Evolutionary conservation across 306 rosid genomes (phyloP).

Genomic region (Ochetophila trinervis): DNA sequence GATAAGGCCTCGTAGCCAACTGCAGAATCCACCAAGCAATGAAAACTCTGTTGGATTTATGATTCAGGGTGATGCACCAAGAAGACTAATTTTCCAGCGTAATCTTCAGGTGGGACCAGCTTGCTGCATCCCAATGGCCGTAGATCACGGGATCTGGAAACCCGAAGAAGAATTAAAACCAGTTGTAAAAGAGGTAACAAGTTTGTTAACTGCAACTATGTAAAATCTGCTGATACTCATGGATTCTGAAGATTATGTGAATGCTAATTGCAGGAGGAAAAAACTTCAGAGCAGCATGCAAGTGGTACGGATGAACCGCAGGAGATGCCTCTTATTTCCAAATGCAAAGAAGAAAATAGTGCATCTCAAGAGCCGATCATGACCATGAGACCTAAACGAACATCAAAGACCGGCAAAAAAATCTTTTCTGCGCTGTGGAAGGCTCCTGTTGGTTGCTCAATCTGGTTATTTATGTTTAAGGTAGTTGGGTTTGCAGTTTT

Average conservation of each 20-base stretch:
- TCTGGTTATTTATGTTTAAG: slow-evolving; percentile 42
- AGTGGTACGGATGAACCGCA: slow-evolving; percentile 18
- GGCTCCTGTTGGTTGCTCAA: slow-evolving; percentile 23
- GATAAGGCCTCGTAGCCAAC: slow-evolving; percentile 33
- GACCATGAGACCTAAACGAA: slow-evolving; percentile 11
- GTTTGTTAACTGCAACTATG: slow-evolving; percentile 20
- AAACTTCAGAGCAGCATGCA: slow-evolving; percentile 33
- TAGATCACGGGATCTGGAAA: slow-evolving; percentile 3
- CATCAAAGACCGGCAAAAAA: slow-evolving; percentile 29
- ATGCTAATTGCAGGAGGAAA: slow-evolving; percentile 43
- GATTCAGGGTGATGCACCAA: slow-evolving; percentile 55
- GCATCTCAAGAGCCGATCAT: slow-evolving; percentile 23
- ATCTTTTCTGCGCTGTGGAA: slow-evolving; percentile 21
- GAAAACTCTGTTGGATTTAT: slow-evolving; percentile 6
- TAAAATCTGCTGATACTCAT: slow-evolving; percentile 11
- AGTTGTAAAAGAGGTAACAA: slow-evolving; percentile 45
- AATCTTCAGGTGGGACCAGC: slow-evolving; percentile 5
- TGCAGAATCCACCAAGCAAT: slow-evolving; percentile 18
- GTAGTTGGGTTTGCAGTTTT: slow-evolving; percentile 35
- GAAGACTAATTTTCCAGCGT: slow-evolving; percentile 48
- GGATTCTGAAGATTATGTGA: slow-evolving; percentile 28
- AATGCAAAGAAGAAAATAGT: slow-evolving; percentile 20
- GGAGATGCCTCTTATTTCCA: slow-evolving; percentile 3
- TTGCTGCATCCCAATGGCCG: slow-evolving; percentile 11
- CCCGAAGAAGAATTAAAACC: slow-evolving; percentile 42